These are phyloP conservation scores for Gastrolobium villosum DNA, from an alignment of 306 rosid species.

Conservation along the genomic window DNA sequence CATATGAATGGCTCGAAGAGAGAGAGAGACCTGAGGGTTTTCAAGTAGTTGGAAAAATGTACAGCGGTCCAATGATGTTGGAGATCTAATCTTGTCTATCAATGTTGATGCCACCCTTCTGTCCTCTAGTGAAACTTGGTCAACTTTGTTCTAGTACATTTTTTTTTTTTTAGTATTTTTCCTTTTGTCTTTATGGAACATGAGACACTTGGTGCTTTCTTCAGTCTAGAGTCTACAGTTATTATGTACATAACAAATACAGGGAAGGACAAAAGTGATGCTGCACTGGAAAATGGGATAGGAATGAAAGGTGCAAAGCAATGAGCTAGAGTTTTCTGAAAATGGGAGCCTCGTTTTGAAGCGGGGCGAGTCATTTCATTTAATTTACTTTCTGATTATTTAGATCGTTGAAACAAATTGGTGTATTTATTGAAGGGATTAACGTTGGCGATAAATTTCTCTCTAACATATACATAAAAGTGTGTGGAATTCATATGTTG, in stretches of 20 bases:
- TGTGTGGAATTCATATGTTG: too few species aligned
- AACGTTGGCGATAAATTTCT: too few species aligned
- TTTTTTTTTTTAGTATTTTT: conserved; percentile 16
- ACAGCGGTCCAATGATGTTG: conserved; percentile 73
- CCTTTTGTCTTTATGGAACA: conserved; percentile 44
- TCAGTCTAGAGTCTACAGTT: conserved; percentile 51
- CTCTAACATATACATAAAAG: too few species aligned
- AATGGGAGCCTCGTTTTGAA: conserved; percentile 3
- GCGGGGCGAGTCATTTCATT: conserved; percentile 22
- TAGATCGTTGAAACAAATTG: not conserved
- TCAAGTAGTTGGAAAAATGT: conserved; percentile 62
- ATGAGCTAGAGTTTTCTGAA: not conserved
- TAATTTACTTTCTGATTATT: not conserved
- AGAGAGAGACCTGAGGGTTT: conserved; percentile 70
- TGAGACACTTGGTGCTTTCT: conserved; percentile 40
- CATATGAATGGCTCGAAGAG: conserved; percentile 86
- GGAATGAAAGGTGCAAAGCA: conserved; percentile 41
- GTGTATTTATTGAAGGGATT: not conserved
- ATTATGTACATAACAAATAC: conserved; percentile 63
- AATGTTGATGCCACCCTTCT: conserved; percentile 21
- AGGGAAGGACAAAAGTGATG: conserved; percentile 39
- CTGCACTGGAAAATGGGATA: conserved; percentile 51
- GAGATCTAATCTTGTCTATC: conserved; percentile 45
- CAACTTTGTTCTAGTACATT: conserved; percentile 1
- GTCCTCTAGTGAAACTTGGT: conserved; percentile 26